Conservation (phyloP, 139 green algal genomes). For the Chlamydomonas sp. region DNA sequence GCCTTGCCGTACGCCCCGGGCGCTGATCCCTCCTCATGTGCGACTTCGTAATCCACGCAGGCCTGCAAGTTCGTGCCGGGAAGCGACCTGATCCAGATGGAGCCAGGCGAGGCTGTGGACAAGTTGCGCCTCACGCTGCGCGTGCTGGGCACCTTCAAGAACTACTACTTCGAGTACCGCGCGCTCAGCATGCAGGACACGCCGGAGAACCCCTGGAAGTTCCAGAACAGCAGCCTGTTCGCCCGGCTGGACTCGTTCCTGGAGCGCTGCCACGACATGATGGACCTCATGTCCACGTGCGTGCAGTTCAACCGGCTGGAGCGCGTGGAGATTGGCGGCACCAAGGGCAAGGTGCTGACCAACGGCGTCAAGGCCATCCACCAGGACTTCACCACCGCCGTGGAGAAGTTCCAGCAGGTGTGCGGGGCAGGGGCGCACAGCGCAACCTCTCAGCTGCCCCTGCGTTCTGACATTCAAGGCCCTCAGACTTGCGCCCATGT, state of each 20-base stretch:
- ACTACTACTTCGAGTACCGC: constrained; percentile 88
- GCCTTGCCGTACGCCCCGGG: no score
- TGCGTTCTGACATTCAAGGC: background rate
- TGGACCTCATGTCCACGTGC: constrained; percentile 82
- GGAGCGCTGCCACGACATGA: constrained; percentile 86
- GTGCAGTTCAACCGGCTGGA: constrained; percentile 90
- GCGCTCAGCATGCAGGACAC: constrained; percentile 48
- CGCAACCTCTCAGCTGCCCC: background rate
- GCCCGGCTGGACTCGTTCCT: constrained; percentile 84
- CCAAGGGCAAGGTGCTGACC: constrained; percentile 82
- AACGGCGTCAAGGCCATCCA: constrained; percentile 80
- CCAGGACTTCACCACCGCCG: constrained; percentile 74
- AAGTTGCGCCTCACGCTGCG: constrained; percentile 85
- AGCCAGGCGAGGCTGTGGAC: constrained; percentile 84
- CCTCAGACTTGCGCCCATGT: no score
- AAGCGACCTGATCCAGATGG: constrained; percentile 79
- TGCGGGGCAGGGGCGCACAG: background rate
- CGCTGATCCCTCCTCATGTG: background rate
- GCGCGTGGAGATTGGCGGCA: constrained; percentile 90
- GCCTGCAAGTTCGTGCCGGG: constrained; percentile 79
- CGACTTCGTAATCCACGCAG: constrained; percentile 50
- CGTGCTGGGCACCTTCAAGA: constrained; percentile 88
- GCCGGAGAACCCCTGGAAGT: constrained; percentile 86
- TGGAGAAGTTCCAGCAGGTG: constrained; percentile 78
- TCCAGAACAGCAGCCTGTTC: constrained; percentile 87